A percentile compares a stretch with the other conserved stretches of the same genome.
These are phyloP conservation scores for Escallonia herrerae DNA, from an alignment of 129 eudicot species.

Conservation along the genomic window DNA sequence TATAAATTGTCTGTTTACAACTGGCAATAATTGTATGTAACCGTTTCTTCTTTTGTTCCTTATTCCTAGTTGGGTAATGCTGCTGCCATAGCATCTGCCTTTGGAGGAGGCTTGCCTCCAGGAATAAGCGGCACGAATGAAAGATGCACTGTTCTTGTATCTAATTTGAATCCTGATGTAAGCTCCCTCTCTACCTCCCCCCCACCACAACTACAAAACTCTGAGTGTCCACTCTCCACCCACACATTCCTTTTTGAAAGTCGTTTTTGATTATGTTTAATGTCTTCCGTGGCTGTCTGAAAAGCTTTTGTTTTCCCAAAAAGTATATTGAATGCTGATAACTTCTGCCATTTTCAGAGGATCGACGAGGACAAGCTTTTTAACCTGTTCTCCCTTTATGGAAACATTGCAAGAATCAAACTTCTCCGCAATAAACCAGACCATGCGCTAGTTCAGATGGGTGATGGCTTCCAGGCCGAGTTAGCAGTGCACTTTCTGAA, in stretches of 20 bases:
- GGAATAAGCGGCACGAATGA: slow-evolving; percentile 86
- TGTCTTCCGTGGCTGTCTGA: too few species aligned
- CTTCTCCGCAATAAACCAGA: slow-evolving; percentile 90
- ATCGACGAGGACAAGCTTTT: slow-evolving; percentile 93
- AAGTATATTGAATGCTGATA: background rate
- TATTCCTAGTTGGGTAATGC: slow-evolving; percentile 69
- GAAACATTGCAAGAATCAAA: slow-evolving; percentile 86
- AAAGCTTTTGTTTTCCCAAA: background rate
- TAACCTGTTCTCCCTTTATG: slow-evolving; percentile 85
- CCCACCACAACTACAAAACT: too few species aligned
- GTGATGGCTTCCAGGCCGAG: slow-evolving; percentile 97
- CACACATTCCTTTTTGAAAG: too few species aligned
- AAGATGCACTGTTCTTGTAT: slow-evolving; percentile 82
- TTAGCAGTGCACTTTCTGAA: slow-evolving; percentile 88
- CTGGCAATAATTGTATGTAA: background rate
- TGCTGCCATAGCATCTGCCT: slow-evolving; percentile 92
- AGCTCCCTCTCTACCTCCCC: slow-evolving; percentile 15
- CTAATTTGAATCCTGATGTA: slow-evolving; percentile 80
- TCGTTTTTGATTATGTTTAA: background rate
- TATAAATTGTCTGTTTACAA: background rate
- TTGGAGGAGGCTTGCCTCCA: slow-evolving; percentile 87
- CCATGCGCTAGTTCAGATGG: slow-evolving; percentile 95
- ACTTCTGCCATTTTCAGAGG: slow-evolving; percentile 36
- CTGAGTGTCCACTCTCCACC: too few species aligned
- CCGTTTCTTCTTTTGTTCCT: slow-evolving; percentile 7